Base-by-base conservation (phyloP, 495 filamentous ascomycete genomes). In the Terfezia boudieri region DNA sequence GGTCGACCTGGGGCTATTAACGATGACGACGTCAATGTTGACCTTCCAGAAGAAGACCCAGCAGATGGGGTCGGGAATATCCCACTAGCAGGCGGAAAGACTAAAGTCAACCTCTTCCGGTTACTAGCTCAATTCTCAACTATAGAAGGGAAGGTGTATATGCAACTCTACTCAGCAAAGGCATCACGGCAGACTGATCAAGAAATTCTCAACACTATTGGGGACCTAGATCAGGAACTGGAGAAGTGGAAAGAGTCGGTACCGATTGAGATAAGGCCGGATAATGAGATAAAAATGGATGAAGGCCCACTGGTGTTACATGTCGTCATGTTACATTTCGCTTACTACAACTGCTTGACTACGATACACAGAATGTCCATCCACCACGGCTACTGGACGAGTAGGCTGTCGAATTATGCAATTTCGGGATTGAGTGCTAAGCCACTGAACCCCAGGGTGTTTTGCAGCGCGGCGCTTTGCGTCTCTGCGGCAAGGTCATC, bases 321-420 rank as follows among this genome's bases (percentile, higher is more conserved):
- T 57, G 76, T 98, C 56, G 86, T 90, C 51, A 82, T 93, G 61
- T 69, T 98, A 43, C 90, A 96, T 63, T 94, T 96, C 64, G 79
- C 86, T 36, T 98, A 98, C 68, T 95, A 98, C 71, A 98, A 96
- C 65, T 92, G 86, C 61, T 72, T 98, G 54, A 95, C 88, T 12
- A 98, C 90, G 1, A 94, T 98, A 53, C 90, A 98, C 68, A 84
- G 90, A 22, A 96, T 96, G 90, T 92, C 86, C 5, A 80, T 95
- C 52, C 90, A 98, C 66, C 92, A 96, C 64, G 90, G 90, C 2
- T 95, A 94, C 70, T 98, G 90, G 90, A 94, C 88, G 8, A 94
- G 83, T 61, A 78, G 90, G 46, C 71, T 96, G 22, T 93, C 88
- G 32, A 89, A 96, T 60, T 98, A 86, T 66, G 90, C 90, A 2